These are phyloP conservation scores for Solanum piurae DNA, from an alignment of 257 asterid species.

Conservation along the genomic window DNA sequence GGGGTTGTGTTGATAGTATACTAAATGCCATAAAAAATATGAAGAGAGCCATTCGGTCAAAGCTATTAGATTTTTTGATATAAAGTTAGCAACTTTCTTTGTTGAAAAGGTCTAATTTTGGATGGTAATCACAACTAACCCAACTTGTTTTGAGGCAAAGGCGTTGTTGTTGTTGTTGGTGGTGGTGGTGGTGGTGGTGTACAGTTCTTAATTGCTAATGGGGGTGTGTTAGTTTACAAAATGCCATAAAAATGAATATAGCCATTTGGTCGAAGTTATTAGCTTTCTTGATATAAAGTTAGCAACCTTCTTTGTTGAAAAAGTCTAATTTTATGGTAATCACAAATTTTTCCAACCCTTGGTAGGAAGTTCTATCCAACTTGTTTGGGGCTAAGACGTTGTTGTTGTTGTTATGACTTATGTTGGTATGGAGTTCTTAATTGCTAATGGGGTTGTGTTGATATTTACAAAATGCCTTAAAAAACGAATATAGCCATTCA, in stretches of 20 bases:
- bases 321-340: neutral
- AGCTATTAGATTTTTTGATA: neutral
- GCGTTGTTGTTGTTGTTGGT: neutral
- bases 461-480: neutral
- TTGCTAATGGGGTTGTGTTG: neutral
- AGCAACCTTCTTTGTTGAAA: neutral
- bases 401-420: neutral
- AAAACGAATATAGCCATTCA: neutral
- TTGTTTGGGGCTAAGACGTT: neutral
- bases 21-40: neutral
- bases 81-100: neutral
- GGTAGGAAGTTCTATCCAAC: neutral
- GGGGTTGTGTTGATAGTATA: neutral
- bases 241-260: neutral
- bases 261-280: neutral
- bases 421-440: neutral
- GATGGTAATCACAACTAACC: neutral
- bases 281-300: neutral
- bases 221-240: neutral
- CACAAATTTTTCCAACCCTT: neutral
- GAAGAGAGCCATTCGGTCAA: neutral
- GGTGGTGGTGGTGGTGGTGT: neutral
- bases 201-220: neutral
- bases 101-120: neutral
- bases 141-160: neutral